Percentiles rank a stretch among this genome's conserved stretches.
Conservation (phyloP, 139 green algal species). For the Picochlorum sp. region DNA sequence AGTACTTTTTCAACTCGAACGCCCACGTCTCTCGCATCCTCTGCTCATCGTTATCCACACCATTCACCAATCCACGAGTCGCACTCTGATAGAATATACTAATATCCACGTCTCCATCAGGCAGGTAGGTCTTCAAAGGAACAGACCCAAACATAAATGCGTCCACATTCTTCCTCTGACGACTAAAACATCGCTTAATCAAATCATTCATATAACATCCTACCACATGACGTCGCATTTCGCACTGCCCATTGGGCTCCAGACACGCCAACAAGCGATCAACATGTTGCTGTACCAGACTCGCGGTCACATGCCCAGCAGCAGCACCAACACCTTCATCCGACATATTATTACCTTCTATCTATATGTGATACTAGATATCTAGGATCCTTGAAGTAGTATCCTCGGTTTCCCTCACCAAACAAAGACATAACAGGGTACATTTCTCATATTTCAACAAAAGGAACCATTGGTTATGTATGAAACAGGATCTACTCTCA, state of each 20-base stretch:
- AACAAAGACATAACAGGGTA: too few species aligned
- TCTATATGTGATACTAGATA: too few species aligned
- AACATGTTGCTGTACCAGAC: conserved; percentile 5
- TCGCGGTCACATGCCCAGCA: background rate
- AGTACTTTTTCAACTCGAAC: conserved; percentile 33
- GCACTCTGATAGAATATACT: conserved; percentile 56
- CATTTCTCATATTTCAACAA: too few species aligned
- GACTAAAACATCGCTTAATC: background rate
- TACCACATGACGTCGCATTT: conserved; percentile 17
- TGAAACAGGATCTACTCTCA: too few species aligned
- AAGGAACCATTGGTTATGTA: too few species aligned
- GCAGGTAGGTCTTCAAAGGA: conserved; percentile 87
- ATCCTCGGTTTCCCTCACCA: too few species aligned
- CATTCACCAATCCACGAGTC: background rate
- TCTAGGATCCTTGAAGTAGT: too few species aligned
- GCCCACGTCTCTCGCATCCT: conserved; percentile 57
- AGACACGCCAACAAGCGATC: conserved; percentile 18
- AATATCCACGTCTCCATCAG: conserved; percentile 96
- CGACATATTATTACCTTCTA: too few species aligned
- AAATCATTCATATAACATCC: conserved; percentile 15
- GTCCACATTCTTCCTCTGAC: conserved; percentile 52
- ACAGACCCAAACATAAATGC: conserved; percentile 89
- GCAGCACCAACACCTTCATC: background rate
- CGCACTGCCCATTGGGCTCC: conserved; percentile 13
- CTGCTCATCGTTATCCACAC: background rate